phyloP scores from a whole-genome alignment of 2,329 filamentous ascomycete genomes.

The Fusarium sp. region DNA sequence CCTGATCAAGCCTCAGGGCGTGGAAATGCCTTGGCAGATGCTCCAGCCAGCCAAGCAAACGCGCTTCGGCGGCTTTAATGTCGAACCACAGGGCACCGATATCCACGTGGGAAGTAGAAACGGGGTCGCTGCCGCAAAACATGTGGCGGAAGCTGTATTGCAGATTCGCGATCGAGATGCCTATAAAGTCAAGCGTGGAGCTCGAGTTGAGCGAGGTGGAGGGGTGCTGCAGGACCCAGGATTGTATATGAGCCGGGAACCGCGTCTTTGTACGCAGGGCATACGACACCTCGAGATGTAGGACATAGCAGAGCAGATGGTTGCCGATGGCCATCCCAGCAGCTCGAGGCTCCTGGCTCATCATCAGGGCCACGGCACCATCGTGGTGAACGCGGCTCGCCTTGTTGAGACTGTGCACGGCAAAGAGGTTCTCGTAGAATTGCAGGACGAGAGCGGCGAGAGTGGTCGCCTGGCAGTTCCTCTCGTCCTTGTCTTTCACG shows the following conservation, averaged over 20 bases:
- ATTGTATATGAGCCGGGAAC: conserved; percentile 1
- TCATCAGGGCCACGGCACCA: conserved; percentile 12
- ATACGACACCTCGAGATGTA: conserved; percentile 7
- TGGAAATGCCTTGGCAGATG: conserved; percentile 9
- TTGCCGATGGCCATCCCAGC: not conserved
- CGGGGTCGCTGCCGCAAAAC: not conserved
- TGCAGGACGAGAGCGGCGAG: conserved; percentile 16
- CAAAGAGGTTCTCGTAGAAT: conserved; percentile 20
- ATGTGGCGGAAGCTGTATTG: conserved; percentile 8
- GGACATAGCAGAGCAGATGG: conserved; percentile 1
- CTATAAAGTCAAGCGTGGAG: conserved; percentile 10
- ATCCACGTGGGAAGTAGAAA: not conserved
- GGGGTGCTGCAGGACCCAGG: conserved; percentile 1
- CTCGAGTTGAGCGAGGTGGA: conserved; percentile 7
- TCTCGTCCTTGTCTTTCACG: conserved; percentile 2
- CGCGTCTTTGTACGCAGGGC: conserved; percentile 4
- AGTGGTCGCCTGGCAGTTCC: conserved; percentile 5
- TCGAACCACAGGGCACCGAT: conserved; percentile 4
- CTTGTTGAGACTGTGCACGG: not conserved
- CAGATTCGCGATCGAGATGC: conserved; percentile 7
- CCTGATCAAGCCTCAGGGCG: not conserved
- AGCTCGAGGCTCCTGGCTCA: not conserved
- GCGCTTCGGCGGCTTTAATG: not conserved
- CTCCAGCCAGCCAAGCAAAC: conserved; percentile 7
- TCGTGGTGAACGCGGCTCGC: conserved; percentile 9